Conservation (phyloP, 108 stramenopile species). For the Pinguiococcus pyrenoidosus region DNA sequence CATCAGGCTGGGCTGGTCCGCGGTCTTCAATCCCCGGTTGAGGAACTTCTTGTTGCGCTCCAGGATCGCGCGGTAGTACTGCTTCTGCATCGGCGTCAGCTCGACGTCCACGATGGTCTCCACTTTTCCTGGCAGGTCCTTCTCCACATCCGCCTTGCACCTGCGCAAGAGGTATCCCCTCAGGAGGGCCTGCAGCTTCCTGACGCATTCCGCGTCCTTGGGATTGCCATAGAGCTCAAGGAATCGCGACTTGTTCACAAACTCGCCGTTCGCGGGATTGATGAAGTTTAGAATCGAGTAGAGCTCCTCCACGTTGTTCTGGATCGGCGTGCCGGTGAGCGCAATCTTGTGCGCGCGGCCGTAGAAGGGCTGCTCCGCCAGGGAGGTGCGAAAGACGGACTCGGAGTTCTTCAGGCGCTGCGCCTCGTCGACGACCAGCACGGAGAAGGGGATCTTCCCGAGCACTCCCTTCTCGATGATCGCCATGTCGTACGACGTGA, state of each 20-base stretch:
- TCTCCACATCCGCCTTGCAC: slow-evolving; percentile 96
- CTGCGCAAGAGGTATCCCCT: slow-evolving; percentile 85
- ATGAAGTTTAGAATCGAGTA: slow-evolving; percentile 48
- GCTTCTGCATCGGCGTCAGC: slow-evolving; percentile 86
- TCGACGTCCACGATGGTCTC: slow-evolving; percentile 83
- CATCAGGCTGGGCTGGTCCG: slow-evolving; percentile 79
- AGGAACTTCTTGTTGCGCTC: slow-evolving; percentile 71
- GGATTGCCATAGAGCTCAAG: slow-evolving; percentile 63
- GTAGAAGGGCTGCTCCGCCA: slow-evolving; percentile 61
- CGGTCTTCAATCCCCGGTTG: slow-evolving; percentile 33
- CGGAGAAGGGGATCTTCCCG: slow-evolving; percentile 58
- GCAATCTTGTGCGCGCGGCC: slow-evolving; percentile 58
- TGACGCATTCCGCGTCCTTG: slow-evolving; percentile 64
- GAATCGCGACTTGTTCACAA: slow-evolving; percentile 45
- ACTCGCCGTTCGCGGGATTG: slow-evolving; percentile 37
- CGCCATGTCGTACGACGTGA: slow-evolving; percentile 89
- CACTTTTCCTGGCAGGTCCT: slow-evolving; percentile 81
- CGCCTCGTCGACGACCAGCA: slow-evolving; percentile 87
- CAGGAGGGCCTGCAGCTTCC: slow-evolving; percentile 67
- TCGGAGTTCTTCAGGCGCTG: slow-evolving; percentile 73
- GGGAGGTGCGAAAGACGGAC: slow-evolving; percentile 17
- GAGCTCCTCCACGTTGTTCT: slow-evolving; percentile 84
- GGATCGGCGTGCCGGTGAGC: slow-evolving; percentile 93
- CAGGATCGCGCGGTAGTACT: slow-evolving; percentile 91
- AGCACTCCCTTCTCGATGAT: slow-evolving; percentile 56